phyloP scores from a whole-genome alignment of 768 basidiomycete species.

The Lentinula sp. region DNA sequence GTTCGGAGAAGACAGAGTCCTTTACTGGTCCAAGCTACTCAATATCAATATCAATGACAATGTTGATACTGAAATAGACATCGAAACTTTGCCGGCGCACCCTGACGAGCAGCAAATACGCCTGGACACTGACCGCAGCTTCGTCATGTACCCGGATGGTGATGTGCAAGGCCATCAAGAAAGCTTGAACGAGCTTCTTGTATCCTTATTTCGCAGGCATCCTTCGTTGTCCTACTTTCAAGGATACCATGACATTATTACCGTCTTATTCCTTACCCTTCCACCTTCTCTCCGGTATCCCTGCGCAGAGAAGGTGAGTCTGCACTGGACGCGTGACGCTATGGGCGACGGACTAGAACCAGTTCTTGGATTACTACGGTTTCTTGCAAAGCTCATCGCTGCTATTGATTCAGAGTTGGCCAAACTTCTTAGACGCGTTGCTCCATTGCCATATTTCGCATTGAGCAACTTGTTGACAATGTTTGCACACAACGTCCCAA shows the following conservation, averaged over 20 bases:
- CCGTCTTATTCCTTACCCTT: slow-evolving; percentile 74
- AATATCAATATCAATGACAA: slow-evolving; percentile 20
- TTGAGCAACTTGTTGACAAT: slow-evolving; percentile 87
- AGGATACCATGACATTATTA: slow-evolving; percentile 91
- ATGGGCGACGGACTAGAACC: slow-evolving; percentile 86
- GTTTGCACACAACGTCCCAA: slow-evolving; percentile 89
- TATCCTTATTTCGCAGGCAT: slow-evolving; percentile 66
- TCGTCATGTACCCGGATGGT: slow-evolving; percentile 91
- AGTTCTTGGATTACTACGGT: slow-evolving; percentile 62
- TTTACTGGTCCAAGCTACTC: slow-evolving; percentile 48
- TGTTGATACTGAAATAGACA: not conserved
- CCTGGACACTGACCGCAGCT: slow-evolving; percentile 89
- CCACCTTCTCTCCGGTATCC: slow-evolving; percentile 50
- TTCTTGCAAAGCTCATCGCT: slow-evolving; percentile 60
- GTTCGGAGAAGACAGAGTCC: slow-evolving; percentile 48
- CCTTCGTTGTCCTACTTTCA: slow-evolving; percentile 82
- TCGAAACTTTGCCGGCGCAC: slow-evolving; percentile 30
- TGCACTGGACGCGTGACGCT: slow-evolving; percentile 78
- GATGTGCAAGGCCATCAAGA: slow-evolving; percentile 36
- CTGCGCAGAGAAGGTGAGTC: slow-evolving; percentile 66
- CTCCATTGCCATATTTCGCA: slow-evolving; percentile 84
- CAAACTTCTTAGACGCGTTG: slow-evolving; percentile 59
- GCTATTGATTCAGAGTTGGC: slow-evolving; percentile 69
- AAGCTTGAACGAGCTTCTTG: slow-evolving; percentile 66
- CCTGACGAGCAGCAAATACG: slow-evolving; percentile 81